phyloP scores from a whole-genome alignment of 176 grass and related monocot species.

The Puccinellia tenuiflora region DNA sequence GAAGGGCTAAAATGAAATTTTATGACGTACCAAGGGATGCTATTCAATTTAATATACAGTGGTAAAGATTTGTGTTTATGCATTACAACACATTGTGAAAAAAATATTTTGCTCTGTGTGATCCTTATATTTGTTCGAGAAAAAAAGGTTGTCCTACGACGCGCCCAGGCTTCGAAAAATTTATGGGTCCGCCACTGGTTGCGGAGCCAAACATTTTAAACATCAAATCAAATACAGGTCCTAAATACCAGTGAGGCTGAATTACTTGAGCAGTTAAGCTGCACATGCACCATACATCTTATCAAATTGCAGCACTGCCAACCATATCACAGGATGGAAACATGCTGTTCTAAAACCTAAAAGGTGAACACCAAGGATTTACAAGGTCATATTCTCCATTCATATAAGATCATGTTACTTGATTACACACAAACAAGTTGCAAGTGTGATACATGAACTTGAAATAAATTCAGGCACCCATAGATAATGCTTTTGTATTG shows the following conservation, averaged over 20 bases:
- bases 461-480: background rate
- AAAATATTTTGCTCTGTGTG: too few relatives aligned
- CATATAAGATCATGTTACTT: background rate
- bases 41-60: too few relatives aligned
- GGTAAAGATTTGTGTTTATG: too few relatives aligned
- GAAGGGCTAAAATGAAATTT: too few relatives aligned
- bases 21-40: too few relatives aligned
- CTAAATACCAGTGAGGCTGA: background rate
- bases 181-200: too few relatives aligned
- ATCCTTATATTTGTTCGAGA: too few relatives aligned
- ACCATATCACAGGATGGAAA: background rate
- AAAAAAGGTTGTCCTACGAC: too few relatives aligned
- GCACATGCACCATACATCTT: background rate
- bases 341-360: background rate
- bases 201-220: slow-evolving; percentile 1
- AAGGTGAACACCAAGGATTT: background rate
- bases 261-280: background rate
- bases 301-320: background rate
- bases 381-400: background rate
- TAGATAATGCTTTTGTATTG: background rate
- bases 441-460: background rate
- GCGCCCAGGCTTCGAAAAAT: too few relatives aligned
- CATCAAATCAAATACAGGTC: background rate
- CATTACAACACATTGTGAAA: too few relatives aligned
- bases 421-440: background rate